These are phyloP conservation scores for Penicillium silybi DNA, from an alignment of 495 filamentous ascomycete species.

Conservation along the genomic window DNA sequence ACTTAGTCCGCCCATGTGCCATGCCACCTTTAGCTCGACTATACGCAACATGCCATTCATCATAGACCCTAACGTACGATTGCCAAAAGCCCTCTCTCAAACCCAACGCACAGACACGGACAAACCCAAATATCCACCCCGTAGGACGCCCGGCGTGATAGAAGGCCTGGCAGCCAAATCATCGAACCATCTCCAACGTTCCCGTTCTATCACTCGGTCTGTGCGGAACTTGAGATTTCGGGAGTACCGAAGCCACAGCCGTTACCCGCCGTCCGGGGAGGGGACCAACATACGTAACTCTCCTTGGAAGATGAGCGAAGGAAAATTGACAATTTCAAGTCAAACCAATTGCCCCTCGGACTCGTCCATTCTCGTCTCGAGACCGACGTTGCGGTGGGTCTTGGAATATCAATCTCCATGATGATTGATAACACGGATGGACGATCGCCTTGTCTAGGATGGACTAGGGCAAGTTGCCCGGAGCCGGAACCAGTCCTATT, in stretches of 20 bases:
- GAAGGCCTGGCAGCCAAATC: not conserved
- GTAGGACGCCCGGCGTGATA: not conserved
- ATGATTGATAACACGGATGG: not conserved
- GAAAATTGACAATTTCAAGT: not conserved
- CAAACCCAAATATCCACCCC: not conserved
- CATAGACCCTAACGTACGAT: not conserved
- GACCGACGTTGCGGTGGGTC: not conserved
- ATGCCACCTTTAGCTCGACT: not conserved
- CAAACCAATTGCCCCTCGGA: not conserved
- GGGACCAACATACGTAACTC: conserved; percentile 2
- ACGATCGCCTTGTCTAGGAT: not conserved
- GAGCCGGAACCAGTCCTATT: not conserved
- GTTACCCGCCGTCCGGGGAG: conserved; percentile 10
- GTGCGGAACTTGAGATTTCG: conserved; percentile 10
- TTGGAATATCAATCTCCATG: not conserved
- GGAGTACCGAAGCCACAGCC: conserved; percentile 25
- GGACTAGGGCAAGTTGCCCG: too few species aligned
- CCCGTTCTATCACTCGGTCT: conserved; percentile 7
- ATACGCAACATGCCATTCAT: not conserved
- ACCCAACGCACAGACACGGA: not conserved
- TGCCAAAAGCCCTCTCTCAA: not conserved
- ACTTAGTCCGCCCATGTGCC: not conserved
- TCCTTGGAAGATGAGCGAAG: not conserved
- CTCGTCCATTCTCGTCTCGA: not conserved
- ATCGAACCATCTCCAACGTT: not conserved